Conservation (phyloP, 495 filamentous ascomycete genomes). For the Aspergillus affinis region DNA sequence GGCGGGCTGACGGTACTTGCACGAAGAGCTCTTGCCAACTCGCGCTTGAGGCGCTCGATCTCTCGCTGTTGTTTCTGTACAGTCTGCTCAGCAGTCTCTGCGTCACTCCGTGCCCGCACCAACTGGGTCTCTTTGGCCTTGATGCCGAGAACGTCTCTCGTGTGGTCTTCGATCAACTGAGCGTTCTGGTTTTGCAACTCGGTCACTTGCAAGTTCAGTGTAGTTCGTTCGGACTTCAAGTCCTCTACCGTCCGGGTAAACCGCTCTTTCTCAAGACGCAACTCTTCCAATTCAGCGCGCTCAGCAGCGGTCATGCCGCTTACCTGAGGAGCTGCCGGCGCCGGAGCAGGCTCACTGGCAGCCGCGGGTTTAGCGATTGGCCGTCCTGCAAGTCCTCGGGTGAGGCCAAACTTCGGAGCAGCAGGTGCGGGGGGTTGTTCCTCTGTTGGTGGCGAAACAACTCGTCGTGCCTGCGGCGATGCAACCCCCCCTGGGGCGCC, state of each 20-base stretch:
- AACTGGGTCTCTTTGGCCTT: slow-evolving; percentile 98
- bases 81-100: slow-evolving; percentile 80
- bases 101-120: slow-evolving; percentile 84
- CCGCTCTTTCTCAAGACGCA: slow-evolving; percentile 78
- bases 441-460: slow-evolving; percentile 52
- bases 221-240: slow-evolving; percentile 69
- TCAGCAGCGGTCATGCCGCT: slow-evolving; percentile 70
- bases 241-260: slow-evolving; percentile 72
- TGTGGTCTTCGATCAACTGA: slow-evolving; percentile 95
- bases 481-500: slow-evolving; percentile 57
- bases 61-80: slow-evolving; percentile 83
- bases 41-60: slow-evolving; percentile 89
- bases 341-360: slow-evolving; percentile 38
- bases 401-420: slow-evolving; percentile 65
- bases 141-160: slow-evolving; percentile 88
- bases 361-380: slow-evolving; percentile 78
- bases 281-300: slow-evolving; percentile 83
- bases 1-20: slow-evolving; percentile 44
- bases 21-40: slow-evolving; percentile 49
- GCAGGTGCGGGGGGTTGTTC: slow-evolving; percentile 57
- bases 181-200: slow-evolving; percentile 95
- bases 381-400: slow-evolving; percentile 77
- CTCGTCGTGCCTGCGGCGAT: slow-evolving; percentile 60
- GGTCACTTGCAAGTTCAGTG: slow-evolving; percentile 72
- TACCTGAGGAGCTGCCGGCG: slow-evolving; percentile 48